Percentiles rank a stretch among this genome's conserved stretches.
Evolutionary conservation across 176 grass and related monocot species (phyloP).

Genomic region (Musa beccarii): DNA sequence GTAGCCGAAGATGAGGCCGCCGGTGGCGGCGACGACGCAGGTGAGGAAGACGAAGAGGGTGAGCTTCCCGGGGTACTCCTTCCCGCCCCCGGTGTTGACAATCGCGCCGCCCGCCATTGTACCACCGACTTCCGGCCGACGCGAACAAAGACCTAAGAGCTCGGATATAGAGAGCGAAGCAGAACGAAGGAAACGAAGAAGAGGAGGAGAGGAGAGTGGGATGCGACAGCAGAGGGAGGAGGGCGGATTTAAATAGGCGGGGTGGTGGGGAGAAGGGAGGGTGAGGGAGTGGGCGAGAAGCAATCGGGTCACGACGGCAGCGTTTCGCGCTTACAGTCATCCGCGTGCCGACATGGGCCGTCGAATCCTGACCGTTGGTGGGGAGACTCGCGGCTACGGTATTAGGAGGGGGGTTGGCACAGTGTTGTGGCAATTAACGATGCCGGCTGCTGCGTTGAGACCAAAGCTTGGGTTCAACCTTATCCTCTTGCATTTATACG

Average conservation of each 20-base stretch:
- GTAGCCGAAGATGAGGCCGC: constrained; percentile 92
- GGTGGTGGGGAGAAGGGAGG: too few relatives aligned
- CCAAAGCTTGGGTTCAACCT: neutral
- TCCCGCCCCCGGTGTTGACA: constrained; percentile 37
- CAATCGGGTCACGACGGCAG: neutral
- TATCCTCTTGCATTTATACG: neutral
- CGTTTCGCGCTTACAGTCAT: neutral
- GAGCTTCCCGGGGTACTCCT: constrained; percentile 83
- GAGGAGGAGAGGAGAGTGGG: neutral
- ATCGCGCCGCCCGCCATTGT: constrained; percentile 66
- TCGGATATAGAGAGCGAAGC: neutral
- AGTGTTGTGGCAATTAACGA: neutral
- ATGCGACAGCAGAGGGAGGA: neutral
- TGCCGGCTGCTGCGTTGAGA: neutral
- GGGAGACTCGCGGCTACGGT: neutral
- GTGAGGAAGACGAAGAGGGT: constrained; percentile 79
- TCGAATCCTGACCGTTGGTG: neutral
- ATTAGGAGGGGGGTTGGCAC: neutral
- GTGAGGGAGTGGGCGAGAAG: neutral
- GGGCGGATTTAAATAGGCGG: neutral
- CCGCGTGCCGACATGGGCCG: neutral
- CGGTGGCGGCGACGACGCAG: constrained; percentile 85
- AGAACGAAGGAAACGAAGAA: neutral
- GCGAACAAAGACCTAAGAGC: too few relatives aligned
- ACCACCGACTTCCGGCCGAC: neutral